A percentile compares a stretch with the other conserved stretches of the same genome.
phyloP scores from a whole-genome alignment of 2,329 filamentous ascomycete species.

The Epicoccum nigrum region DNA sequence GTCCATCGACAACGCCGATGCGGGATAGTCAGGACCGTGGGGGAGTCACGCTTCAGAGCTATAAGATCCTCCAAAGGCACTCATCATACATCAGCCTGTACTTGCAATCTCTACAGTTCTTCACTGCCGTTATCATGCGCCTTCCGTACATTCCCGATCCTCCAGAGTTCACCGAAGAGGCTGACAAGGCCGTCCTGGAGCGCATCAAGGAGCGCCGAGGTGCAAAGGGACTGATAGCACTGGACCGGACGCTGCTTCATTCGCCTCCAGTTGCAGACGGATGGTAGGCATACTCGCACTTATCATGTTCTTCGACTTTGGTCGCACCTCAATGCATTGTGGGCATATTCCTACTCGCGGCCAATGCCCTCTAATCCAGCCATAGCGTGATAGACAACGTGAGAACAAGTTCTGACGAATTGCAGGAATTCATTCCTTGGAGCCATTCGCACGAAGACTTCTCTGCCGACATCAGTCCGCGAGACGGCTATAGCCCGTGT shows the following conservation, averaged over 20 bases:
- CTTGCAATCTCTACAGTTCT: too few relatives aligned
- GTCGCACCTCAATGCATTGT: too few relatives aligned
- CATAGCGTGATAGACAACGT: not conserved
- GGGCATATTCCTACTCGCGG: too few relatives aligned
- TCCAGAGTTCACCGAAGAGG: constrained; percentile 52
- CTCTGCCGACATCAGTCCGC: constrained; percentile 60
- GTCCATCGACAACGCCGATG: not conserved
- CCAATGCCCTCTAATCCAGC: too few relatives aligned
- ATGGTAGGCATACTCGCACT: constrained; percentile 46
- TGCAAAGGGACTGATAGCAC: constrained; percentile 56
- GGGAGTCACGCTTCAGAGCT: not conserved
- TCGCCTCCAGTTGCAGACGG: constrained; percentile 62
- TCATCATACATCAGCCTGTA: not conserved
- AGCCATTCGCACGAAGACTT: constrained; percentile 60
- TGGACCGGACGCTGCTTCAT: constrained; percentile 62
- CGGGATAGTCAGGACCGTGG: not conserved
- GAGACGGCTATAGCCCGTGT: constrained; percentile 84
- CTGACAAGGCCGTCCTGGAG: constrained; percentile 58
- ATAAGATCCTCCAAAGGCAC: not conserved
- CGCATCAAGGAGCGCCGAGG: constrained; percentile 60
- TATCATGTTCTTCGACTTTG: too few relatives aligned
- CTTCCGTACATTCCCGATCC: constrained; percentile 61
- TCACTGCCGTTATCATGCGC: constrained; percentile 54
- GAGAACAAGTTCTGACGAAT: not conserved
- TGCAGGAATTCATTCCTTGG: constrained; percentile 61